Conservation (phyloP, 805 yeast genomes). For the Lachancea fermentati region DNA sequence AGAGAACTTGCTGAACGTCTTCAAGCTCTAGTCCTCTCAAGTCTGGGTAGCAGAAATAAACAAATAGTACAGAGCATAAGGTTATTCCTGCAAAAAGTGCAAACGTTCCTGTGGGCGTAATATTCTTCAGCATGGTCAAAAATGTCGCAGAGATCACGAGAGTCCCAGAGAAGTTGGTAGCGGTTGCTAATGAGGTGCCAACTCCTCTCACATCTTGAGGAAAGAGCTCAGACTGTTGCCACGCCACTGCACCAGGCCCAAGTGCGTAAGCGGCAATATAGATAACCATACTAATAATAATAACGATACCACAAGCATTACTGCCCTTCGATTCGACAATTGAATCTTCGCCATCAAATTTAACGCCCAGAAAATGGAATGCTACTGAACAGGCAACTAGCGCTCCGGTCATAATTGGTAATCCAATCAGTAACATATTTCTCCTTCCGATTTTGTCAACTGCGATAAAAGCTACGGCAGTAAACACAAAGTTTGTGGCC, state of each 20-base stretch:
- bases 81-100: conserved; percentile 82
- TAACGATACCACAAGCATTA: conserved; percentile 80
- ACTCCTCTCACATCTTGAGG: conserved; percentile 90
- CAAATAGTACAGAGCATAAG: conserved; percentile 61
- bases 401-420: conserved; percentile 78
- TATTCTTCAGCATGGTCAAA: conserved; percentile 85
- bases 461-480: conserved; percentile 75
- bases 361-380: conserved; percentile 74
- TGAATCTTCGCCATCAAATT: conserved; percentile 43
- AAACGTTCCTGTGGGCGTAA: conserved; percentile 94
- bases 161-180: conserved; percentile 93
- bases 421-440: conserved; percentile 62
- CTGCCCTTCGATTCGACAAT: conserved; percentile 38
- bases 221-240: conserved; percentile 95
- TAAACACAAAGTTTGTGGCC: conserved; percentile 88
- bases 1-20: conserved; percentile 76
- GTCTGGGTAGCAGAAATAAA: conserved; percentile 86
- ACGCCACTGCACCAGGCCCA: conserved; percentile 95
- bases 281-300: conserved; percentile 77
- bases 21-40: conserved; percentile 84
- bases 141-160: conserved; percentile 85
- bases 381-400: conserved; percentile 80
- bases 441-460: conserved; percentile 89
- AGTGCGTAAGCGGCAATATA: conserved; percentile 87
- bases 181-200: conserved; percentile 86